Conservation (phyloP, 116 monocot genomes). For the Cymodocea nodosa region DNA sequence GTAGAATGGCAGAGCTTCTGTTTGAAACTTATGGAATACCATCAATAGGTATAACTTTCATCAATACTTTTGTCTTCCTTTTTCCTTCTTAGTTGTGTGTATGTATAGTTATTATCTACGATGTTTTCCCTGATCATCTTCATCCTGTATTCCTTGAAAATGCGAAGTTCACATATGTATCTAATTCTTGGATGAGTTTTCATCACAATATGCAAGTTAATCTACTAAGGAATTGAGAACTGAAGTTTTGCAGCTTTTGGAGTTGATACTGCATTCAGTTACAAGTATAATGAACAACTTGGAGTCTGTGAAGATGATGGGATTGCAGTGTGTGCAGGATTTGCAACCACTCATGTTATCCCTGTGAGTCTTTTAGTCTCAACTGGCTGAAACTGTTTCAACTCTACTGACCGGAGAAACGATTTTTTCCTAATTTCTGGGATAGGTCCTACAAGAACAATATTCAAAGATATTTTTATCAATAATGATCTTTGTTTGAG, state of each 20-base stretch:
- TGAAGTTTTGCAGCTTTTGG: slow-evolving; percentile 68
- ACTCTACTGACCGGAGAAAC: too few relatives aligned
- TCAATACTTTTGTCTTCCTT: not conserved
- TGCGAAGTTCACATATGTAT: not conserved
- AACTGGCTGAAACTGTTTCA: not conserved
- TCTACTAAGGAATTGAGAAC: not conserved
- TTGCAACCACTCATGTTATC: slow-evolving; percentile 61
- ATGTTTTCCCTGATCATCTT: not conserved
- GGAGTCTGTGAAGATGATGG: slow-evolving; percentile 81
- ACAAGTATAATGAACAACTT: slow-evolving; percentile 79
- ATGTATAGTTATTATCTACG: too few relatives aligned
- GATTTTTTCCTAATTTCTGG: too few relatives aligned
- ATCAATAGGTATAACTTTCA: slow-evolving; percentile 46
- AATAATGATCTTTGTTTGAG: too few relatives aligned
- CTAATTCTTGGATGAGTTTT: not conserved
- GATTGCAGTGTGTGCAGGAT: slow-evolving; percentile 64
- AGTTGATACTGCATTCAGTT: slow-evolving; percentile 81
- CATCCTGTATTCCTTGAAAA: not conserved
- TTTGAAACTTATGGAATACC: slow-evolving; percentile 92
- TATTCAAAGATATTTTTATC: too few relatives aligned
- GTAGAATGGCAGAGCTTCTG: slow-evolving; percentile 97
- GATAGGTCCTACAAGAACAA: too few relatives aligned
- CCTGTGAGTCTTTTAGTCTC: slow-evolving; percentile 46
- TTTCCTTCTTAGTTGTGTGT: not conserved
- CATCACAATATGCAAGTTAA: not conserved